These are phyloP conservation scores for Sclerotinia minor DNA, from an alignment of 2,329 filamentous ascomycete species.

Conservation along the genomic window DNA sequence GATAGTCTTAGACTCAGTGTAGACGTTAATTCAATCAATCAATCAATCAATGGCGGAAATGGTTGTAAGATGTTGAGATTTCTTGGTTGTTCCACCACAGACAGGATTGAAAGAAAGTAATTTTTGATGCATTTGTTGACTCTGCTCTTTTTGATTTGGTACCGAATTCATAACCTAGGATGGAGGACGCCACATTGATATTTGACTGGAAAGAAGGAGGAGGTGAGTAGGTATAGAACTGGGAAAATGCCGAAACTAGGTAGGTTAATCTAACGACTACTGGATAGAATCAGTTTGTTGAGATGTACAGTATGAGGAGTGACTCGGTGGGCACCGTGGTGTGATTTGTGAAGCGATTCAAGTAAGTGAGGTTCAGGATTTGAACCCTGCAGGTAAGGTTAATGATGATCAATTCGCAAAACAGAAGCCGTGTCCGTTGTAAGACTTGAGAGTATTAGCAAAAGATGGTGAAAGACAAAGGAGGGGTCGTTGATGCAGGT, in stretches of 20 bases:
- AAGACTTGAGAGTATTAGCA: too few species aligned
- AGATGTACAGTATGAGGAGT: too few species aligned
- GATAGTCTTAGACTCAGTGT: too few species aligned
- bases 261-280: too few species aligned
- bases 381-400: neutral
- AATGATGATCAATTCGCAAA: constrained; percentile 7
- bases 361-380: neutral
- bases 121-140: neutral
- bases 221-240: too few species aligned
- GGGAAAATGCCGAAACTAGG: neutral
- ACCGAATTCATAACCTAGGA: neutral
- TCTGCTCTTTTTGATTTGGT: neutral
- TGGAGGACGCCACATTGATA: neutral
- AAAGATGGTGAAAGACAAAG: neutral
- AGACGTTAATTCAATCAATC: too few species aligned
- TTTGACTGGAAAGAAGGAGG: neutral
- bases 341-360: neutral
- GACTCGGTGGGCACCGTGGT: too few species aligned
- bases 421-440: neutral
- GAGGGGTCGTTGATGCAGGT: constrained; percentile 18
- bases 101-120: neutral
- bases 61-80: neutral
- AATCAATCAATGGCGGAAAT: neutral
- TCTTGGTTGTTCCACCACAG: neutral
- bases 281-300: neutral